Base-by-base conservation (phyloP, 2,329 filamentous ascomycete species). In the Aspergillus costaricaensis region DNA sequence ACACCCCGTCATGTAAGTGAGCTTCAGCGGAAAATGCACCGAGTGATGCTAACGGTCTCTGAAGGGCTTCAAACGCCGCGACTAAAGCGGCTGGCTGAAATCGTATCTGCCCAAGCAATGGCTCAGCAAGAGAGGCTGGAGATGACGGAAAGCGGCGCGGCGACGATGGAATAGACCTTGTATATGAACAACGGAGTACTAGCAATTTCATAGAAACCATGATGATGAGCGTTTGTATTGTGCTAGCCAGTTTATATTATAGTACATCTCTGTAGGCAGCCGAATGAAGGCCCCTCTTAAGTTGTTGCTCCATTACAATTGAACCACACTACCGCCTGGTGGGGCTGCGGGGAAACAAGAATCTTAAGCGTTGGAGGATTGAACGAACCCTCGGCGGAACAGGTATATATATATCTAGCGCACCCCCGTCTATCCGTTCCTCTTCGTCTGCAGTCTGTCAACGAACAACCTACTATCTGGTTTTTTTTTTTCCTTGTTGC, bases 41-140 rank as follows among this genome's bases (percentile, higher is more conserved):
- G 43, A 30, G 27, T 27, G n/a, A 63, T 63, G 58, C 62, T 69
- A 58, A 75, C 75, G 77, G 32, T 70, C 77, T 60, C 49, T 48
- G 41, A 61, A 95, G 91, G 92, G 94, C 87, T 97, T 53, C 93
- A 97, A 91, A 97, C 93, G 61, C 94, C 94, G 51, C 88, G 94
- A 63, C 80, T 99, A 64, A 98, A 98, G 83, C 89, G 95, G 62
- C 84, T 99, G 57, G 95, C 95, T n/a, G 95, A 99, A 80, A 98
- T 99, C 66, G 95, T 99, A 51, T 96, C 92, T 39, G 91, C 92
- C 32, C 95, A 99, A 79, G 95, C 95, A 32, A 94, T 98, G 72
- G 92, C 93, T 59, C 94, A 98, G 77, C 92, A 96, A 79, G 92
- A 96, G 79, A 94, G 91, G 80, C 79, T 90, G 63, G 90, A 92